Evolutionary conservation across 345 rosid genomes (phyloP).

Genomic region (Hibiscus trionum): DNA sequence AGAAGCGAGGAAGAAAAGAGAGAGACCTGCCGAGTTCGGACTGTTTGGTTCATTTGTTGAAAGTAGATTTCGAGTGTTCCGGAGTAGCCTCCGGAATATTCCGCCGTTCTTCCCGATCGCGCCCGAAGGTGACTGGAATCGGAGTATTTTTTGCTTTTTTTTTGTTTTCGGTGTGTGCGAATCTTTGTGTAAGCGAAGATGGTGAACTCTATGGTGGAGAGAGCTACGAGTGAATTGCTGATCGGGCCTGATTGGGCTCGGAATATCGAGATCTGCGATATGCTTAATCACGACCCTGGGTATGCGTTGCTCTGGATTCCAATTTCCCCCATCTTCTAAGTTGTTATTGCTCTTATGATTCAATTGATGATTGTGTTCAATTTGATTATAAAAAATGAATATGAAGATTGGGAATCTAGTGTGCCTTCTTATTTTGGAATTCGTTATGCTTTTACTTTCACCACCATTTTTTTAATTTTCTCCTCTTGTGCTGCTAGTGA

Average conservation of each 20-base stretch:
- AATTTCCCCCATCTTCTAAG: neutral
- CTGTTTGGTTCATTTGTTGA: constrained; percentile 23
- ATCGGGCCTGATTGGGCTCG: constrained; percentile 99
- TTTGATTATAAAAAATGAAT: neutral
- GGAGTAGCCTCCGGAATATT: constrained; percentile 26
- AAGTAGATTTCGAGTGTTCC: neutral
- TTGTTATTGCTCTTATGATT: neutral
- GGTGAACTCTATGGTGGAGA: constrained; percentile 98
- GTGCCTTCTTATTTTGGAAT: neutral
- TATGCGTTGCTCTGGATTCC: constrained; percentile 26
- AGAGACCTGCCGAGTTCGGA: constrained; percentile 1
- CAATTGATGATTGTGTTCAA: neutral
- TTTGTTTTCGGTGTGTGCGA: neutral
- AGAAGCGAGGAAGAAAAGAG: neutral
- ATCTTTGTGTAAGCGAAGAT: constrained; percentile 34
- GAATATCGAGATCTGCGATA: constrained; percentile 99
- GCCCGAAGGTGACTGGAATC: constrained; percentile 12
- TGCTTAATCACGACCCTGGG: constrained; percentile 96
- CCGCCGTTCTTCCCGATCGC: constrained; percentile 27
- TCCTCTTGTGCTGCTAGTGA: neutral
- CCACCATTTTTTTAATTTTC: neutral
- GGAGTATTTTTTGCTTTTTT: constrained; percentile 7
- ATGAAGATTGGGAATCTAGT: neutral
- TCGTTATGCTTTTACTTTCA: neutral
- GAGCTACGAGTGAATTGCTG: constrained; percentile 98